Evolutionary conservation across 805 yeast species (phyloP).

Genomic region (Pichia nanzhaoensis): DNA sequence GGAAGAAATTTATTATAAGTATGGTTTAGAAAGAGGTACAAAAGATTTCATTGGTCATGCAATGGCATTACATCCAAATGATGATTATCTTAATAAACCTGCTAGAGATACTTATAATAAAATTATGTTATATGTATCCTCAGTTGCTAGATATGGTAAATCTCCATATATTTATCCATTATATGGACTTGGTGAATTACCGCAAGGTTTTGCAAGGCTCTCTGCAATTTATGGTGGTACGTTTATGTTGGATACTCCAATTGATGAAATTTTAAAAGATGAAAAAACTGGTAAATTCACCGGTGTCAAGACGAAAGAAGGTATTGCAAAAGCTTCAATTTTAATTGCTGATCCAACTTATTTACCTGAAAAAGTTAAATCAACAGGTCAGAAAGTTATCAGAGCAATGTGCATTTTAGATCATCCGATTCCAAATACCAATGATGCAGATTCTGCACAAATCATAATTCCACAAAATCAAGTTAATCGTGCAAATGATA

Average conservation of each 20-base stretch:
- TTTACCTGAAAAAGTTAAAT: constrained; percentile 75
- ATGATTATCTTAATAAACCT: constrained; percentile 79
- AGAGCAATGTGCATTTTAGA: constrained; percentile 85
- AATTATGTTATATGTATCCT: constrained; percentile 75
- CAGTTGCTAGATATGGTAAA: constrained; percentile 92
- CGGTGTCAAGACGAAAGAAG: constrained; percentile 90
- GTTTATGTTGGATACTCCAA: constrained; percentile 94
- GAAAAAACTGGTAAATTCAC: constrained; percentile 58
- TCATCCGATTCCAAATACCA: constrained; percentile 80
- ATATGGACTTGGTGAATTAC: constrained; percentile 94
- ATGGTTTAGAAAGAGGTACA: constrained; percentile 87
- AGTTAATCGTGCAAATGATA: constrained; percentile 86
- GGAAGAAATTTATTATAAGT: constrained; percentile 84
- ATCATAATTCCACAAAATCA: constrained; percentile 96
- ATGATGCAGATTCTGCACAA: constrained; percentile 82
- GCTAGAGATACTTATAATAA: constrained; percentile 90
- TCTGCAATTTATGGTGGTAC: constrained; percentile 98
- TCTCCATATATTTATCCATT: constrained; percentile 94
- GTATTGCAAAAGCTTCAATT: constrained; percentile 83
- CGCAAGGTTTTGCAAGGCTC: constrained; percentile 97
- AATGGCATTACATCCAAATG: constrained; percentile 95
- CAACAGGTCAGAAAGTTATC: constrained; percentile 68
- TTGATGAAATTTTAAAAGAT: constrained; percentile 77
- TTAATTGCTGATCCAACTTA: constrained; percentile 98
- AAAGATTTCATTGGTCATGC: constrained; percentile 97